These are phyloP conservation scores for Hypomyces rosellus DNA, from an alignment of 2,329 filamentous ascomycete species.

Conservation along the genomic window DNA sequence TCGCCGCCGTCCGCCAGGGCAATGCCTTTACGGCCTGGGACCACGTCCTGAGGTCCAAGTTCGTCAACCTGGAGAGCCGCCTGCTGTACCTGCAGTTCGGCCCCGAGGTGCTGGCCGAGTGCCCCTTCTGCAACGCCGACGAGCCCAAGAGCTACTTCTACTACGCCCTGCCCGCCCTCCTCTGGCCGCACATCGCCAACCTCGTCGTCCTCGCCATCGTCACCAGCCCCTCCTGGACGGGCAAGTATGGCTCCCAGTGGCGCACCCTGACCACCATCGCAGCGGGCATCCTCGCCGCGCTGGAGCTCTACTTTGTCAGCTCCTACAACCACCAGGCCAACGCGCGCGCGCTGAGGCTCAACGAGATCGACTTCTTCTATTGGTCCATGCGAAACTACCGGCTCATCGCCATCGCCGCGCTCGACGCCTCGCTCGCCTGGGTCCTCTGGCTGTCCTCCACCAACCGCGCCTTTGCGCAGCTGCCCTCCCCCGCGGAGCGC, in stretches of 20 bases:
- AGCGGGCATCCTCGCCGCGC: constrained; percentile 48
- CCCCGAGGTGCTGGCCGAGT: constrained; percentile 64
- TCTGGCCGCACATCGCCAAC: constrained; percentile 76
- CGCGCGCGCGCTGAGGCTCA: constrained; percentile 51
- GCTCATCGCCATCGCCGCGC: constrained; percentile 53
- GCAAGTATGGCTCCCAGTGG: constrained; percentile 60
- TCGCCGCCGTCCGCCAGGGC: constrained; percentile 50
- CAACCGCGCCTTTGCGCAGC: constrained; percentile 65
- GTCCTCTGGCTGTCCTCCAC: constrained; percentile 73
- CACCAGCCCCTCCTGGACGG: constrained; percentile 63
- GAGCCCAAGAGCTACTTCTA: constrained; percentile 66
- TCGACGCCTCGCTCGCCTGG: constrained; percentile 58
- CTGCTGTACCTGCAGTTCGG: constrained; percentile 82
- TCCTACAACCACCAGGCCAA: constrained; percentile 63
- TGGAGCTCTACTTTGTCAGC: constrained; percentile 61
- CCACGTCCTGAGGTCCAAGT: constrained; percentile 57
- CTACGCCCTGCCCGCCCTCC: constrained; percentile 69
- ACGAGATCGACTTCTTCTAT: constrained; percentile 63
- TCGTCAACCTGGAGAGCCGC: constrained; percentile 65
- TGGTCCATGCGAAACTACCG: constrained; percentile 63
- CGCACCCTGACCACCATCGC: constrained; percentile 62
- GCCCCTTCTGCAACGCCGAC: constrained; percentile 75
- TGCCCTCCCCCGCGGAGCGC: constrained; percentile 57
- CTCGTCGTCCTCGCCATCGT: constrained; percentile 63
- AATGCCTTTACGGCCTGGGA: constrained; percentile 51